A percentile compares a stretch with the other conserved stretches of the same genome.
Conservation (phyloP, 345 rosid genomes). For the Hirschfeldia incana region DNA sequence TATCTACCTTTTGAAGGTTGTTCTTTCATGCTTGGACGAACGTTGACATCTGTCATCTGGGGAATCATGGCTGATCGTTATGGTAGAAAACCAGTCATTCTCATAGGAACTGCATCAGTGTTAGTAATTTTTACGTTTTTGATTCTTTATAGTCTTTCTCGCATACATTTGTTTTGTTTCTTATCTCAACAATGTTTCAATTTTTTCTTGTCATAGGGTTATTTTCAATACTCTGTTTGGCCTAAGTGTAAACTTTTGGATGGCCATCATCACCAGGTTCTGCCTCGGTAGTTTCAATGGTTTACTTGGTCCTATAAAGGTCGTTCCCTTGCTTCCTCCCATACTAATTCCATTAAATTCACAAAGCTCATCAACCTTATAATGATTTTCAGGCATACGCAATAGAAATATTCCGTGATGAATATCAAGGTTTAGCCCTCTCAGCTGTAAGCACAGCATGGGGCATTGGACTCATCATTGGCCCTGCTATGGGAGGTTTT, state of each 20-base stretch:
- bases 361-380: neutral
- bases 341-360: neutral
- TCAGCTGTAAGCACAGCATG: conserved; percentile 93
- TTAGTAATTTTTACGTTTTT: conserved; percentile 44
- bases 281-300: conserved; percentile 90
- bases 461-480: conserved; percentile 95
- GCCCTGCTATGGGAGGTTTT: conserved; percentile 95
- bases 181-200: neutral
- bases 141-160: neutral
- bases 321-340: conserved; percentile 8
- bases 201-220: conserved; percentile 51
- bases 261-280: conserved; percentile 83
- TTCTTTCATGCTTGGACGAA: conserved; percentile 89
- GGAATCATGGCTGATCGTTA: conserved; percentile 86
- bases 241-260: conserved; percentile 84
- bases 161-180: neutral
- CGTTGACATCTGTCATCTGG: conserved; percentile 88
- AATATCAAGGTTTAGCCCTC: conserved; percentile 79
- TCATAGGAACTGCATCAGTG: conserved; percentile 73
- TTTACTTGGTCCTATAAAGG: conserved; percentile 93
- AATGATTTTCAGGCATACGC: conserved; percentile 71
- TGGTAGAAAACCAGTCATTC: conserved; percentile 88
- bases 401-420: conserved; percentile 67
- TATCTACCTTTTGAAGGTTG: conserved; percentile 53
- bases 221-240: conserved; percentile 91